Percentiles rank a stretch among this genome's conserved stretches.
Conservation (phyloP, 768 basidiomycete genomes). For the Pisolithus albus region DNA sequence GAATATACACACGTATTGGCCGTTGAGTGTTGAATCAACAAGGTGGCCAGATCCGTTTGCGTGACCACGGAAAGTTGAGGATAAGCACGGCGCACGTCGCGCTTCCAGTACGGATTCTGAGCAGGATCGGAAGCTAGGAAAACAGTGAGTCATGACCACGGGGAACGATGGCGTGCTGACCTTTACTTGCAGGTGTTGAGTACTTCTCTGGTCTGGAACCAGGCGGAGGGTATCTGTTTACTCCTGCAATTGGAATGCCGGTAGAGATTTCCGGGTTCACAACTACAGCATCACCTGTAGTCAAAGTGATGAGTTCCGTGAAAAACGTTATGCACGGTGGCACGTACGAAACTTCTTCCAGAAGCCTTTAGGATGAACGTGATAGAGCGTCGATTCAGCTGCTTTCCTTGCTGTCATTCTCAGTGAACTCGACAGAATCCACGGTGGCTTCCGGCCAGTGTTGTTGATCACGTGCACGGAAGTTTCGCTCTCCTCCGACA, state of each 20-base stretch:
- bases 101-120: slow-evolving; percentile 93
- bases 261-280: slow-evolving; percentile 89
- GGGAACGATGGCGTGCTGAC: slow-evolving; percentile 29
- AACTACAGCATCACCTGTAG: slow-evolving; percentile 70
- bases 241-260: slow-evolving; percentile 69
- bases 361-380: slow-evolving; percentile 82
- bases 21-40: slow-evolving; percentile 76
- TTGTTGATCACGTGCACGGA: neutral
- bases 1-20: slow-evolving; percentile 49
- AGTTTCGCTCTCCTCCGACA: too few relatives aligned
- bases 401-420: slow-evolving; percentile 70
- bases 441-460: neutral
- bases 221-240: slow-evolving; percentile 80
- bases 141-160: slow-evolving; percentile 7
- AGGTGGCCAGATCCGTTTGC: slow-evolving; percentile 70
- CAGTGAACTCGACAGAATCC: neutral
- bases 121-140: slow-evolving; percentile 75
- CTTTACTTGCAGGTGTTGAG: slow-evolving; percentile 83
- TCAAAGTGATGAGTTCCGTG: slow-evolving; percentile 3
- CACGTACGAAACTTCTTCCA: slow-evolving; percentile 93
- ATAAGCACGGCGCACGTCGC: slow-evolving; percentile 87
- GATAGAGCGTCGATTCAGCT: slow-evolving; percentile 86
- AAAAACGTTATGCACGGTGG: neutral
- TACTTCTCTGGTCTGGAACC: slow-evolving; percentile 85
- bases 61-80: slow-evolving; percentile 89